Percentiles rank a stretch among this genome's conserved stretches.
Evolutionary conservation across 2,329 filamentous ascomycete species (phyloP).

Genomic region (Dactylonectria macrodidyma): DNA sequence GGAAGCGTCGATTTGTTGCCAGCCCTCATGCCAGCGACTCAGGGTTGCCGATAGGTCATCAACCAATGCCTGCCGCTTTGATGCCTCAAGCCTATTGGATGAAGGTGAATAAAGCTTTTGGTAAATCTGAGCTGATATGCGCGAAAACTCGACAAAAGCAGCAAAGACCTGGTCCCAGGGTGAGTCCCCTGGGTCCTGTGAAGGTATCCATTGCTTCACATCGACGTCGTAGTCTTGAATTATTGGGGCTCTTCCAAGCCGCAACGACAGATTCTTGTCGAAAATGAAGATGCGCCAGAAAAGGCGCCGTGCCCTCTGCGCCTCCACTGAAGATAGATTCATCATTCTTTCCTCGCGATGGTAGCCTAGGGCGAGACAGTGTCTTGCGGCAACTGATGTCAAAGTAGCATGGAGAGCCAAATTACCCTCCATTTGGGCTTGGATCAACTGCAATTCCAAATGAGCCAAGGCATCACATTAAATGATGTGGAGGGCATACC

Average conservation of each 20-base stretch:
- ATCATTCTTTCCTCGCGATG: neutral
- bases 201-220: neutral
- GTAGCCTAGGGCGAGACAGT: neutral
- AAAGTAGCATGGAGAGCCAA: neutral
- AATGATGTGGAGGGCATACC: neutral
- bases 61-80: too few species aligned
- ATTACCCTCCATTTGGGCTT: neutral
- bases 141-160: too few species aligned
- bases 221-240: constrained; percentile 13
- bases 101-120: too few species aligned
- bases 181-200: too few species aligned
- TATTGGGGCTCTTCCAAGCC: neutral
- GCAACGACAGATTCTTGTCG: neutral
- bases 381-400: neutral
- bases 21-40: too few species aligned
- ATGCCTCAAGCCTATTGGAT: too few species aligned
- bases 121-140: too few species aligned
- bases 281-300: constrained; percentile 4
- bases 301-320: neutral
- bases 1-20: too few species aligned
- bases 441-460: neutral
- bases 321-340: too few species aligned
- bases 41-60: too few species aligned
- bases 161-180: too few species aligned
- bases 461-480: neutral